Evolutionary conservation across 2,329 filamentous ascomycete species (phyloP), one percentile per base, ranked within the genome.

Genomic region (Exophiala mesophila): DNA sequence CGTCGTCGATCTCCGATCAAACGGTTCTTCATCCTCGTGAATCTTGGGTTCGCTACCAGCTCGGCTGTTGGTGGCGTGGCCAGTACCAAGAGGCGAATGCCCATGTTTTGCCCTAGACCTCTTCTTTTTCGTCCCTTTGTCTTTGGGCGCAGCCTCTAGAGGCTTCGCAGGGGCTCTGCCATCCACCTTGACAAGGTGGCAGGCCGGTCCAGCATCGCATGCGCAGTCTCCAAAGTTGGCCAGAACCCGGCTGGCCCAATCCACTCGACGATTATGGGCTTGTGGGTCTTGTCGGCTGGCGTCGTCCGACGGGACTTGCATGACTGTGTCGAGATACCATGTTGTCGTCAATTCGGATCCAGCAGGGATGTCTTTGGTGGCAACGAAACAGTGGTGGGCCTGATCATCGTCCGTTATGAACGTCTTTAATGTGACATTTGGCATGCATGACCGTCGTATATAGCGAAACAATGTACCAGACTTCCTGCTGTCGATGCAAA

Each of bases 351-450:
- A 62, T 51, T 73, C 70, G 1, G 67, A 59, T 40, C 67, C 62
- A n/a, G 79, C 70, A 12, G 74, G 65, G 42, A 97, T 88, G 26
- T 82, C 74, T 39, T 84, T 77, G 55, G 86, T 86, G 55, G 88
- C 88, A 45, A 95, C 80, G 50, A 96, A 82, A 77, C 90, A 96
- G 63, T 97, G 95, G 59, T 92, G 87, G 59, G 90, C 94, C 52
- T 90, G 83, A 3, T 77, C 75, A 34, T 80, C 82, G 19, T 52
- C 42, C 2, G 86, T 86, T 35, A 96, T 77, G 53, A 88, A 85
- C 0, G 89, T 94, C 60, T 92, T 89, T 56, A 97, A 72, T 21
- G 78, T 76, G n/a, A 92, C 80, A 58, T 97, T 98, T 1, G 92
- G 87, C 48, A 78, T 80, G 68, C 92, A 98, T 57, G 92, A 97